Percentiles rank a stretch among this genome's conserved stretches.
These are phyloP conservation scores for Massariosphaeria phaeospora DNA, from an alignment of 495 filamentous ascomycete species.

Conservation along the genomic window DNA sequence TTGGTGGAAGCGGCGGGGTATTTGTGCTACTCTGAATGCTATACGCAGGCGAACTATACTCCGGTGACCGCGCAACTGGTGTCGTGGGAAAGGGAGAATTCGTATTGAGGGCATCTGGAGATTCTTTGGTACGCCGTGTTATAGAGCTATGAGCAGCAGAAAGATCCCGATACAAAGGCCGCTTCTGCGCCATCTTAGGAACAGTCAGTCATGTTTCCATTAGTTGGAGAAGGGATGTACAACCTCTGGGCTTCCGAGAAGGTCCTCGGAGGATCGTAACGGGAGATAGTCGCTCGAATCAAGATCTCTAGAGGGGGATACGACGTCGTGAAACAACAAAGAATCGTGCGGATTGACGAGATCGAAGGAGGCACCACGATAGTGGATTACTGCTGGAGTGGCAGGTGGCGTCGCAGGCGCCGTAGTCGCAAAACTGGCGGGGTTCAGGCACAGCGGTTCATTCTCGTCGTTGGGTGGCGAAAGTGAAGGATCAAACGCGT, in stretches of 20 bases:
- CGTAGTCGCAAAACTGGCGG: slow-evolving; percentile 18
- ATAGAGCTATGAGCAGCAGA: slow-evolving; percentile 20
- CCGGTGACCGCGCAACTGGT: slow-evolving; percentile 7
- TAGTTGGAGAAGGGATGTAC: not conserved
- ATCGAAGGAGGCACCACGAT: slow-evolving; percentile 36
- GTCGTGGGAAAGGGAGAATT: slow-evolving; percentile 9
- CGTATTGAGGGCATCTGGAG: not conserved
- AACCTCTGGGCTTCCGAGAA: not conserved
- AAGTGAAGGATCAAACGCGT: slow-evolving; percentile 8
- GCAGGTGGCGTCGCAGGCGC: slow-evolving; percentile 29
- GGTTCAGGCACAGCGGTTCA: slow-evolving; percentile 9
- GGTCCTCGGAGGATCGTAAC: slow-evolving; percentile 15
- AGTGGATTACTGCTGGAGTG: slow-evolving; percentile 33
- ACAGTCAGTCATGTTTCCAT: not conserved
- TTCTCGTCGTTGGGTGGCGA: slow-evolving; percentile 16
- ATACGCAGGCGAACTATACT: slow-evolving; percentile 7
- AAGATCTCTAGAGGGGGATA: slow-evolving; percentile 31
- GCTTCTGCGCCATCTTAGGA: slow-evolving; percentile 15
- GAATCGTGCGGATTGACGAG: slow-evolving; percentile 37
- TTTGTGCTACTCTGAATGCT: not conserved
- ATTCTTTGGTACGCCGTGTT: not conserved
- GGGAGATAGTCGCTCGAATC: slow-evolving; percentile 32
- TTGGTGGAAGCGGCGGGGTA: too few species aligned
- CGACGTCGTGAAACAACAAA: slow-evolving; percentile 29
- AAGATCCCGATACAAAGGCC: slow-evolving; percentile 22